Evolutionary conservation across 306 rosid species (phyloP), one percentile per base, ranked within the genome.

Genomic region (Sicyos baderoa): DNA sequence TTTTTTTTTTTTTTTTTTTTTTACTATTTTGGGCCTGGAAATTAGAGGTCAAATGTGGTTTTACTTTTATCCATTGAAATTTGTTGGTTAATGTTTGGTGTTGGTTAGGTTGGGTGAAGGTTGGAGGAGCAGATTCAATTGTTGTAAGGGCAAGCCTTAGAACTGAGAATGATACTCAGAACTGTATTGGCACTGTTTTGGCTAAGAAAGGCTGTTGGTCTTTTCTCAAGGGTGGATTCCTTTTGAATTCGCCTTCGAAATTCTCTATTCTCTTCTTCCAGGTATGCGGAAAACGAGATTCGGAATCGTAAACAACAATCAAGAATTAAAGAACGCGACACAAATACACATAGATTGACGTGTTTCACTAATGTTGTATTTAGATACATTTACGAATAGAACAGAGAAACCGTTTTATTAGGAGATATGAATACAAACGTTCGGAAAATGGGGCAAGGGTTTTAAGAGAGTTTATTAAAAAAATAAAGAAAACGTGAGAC

Each of bases 161-260:
- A 72, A 75, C 86, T 7, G 88, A 82, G 59, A 66, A 74, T 9
- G 79, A 81, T 3, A 73, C 76, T 8, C 64, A 75, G 59, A 23
- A 65, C 16, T 89, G 96, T 72, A 82, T 92, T 23, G 98, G 94
- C 7, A 84, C 91, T 17, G 93, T 86, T 70, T 78, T 81, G 18
- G 93, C 96, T 22, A 89, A 76, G 76, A n/a, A 9, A 59, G 89
- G 89, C 61, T 92, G 96, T 74, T 92, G 98, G 96, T 92, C 98
- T 47, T 89, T 92, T 69, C 95, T 92, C 23, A 92, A 92, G 77
- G 98, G 98, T 50, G 98, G 98, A n/a, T 92, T 89, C 81, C 74
- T 85, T 59, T 74, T 85, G 0, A 23, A 68, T 18, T 78, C 72
- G 0, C 73, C 84, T 16, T 85, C 96, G 3, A 77, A 62, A 60